Conservation (phyloP, 1,284 basidiomycete genomes). For the Schizophyllum amplum region DNA sequence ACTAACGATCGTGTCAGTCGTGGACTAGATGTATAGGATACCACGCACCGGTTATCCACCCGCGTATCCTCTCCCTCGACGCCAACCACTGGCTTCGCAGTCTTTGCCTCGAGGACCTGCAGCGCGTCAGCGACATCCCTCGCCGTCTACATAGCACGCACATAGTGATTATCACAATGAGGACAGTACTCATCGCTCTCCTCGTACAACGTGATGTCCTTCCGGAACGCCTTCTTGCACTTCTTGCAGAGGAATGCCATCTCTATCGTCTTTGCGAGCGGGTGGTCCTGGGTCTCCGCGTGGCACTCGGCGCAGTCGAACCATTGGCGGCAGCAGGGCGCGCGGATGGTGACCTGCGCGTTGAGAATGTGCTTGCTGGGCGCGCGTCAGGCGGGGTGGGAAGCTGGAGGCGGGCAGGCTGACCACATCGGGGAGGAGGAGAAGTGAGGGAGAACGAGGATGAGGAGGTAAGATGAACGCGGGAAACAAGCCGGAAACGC, state of each 20-base stretch:
- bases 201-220: constrained; percentile 87
- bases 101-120: constrained; percentile 91
- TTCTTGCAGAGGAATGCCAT: constrained; percentile 97
- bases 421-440: not conserved
- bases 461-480: not conserved
- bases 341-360: constrained; percentile 88
- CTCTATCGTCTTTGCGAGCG: constrained; percentile 72
- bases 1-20: constrained; percentile 16
- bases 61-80: constrained; percentile 90
- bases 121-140: not conserved
- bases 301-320: constrained; percentile 96
- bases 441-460: not conserved
- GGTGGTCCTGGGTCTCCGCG: constrained; percentile 74
- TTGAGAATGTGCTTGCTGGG: constrained; percentile 87
- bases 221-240: constrained; percentile 95
- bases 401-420: not conserved
- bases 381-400: not conserved
- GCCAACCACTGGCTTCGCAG: constrained; percentile 75
- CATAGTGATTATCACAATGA: constrained; percentile 97
- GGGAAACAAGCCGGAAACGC: not conserved
- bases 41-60: constrained; percentile 71
- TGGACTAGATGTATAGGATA: not conserved
- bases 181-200: constrained; percentile 98
- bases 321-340: constrained; percentile 94
- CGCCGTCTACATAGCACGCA: constrained; percentile 29